Base-by-base conservation (phyloP, 176 grass and related monocot genomes). In the Hsuehochloa calcarea region DNA sequence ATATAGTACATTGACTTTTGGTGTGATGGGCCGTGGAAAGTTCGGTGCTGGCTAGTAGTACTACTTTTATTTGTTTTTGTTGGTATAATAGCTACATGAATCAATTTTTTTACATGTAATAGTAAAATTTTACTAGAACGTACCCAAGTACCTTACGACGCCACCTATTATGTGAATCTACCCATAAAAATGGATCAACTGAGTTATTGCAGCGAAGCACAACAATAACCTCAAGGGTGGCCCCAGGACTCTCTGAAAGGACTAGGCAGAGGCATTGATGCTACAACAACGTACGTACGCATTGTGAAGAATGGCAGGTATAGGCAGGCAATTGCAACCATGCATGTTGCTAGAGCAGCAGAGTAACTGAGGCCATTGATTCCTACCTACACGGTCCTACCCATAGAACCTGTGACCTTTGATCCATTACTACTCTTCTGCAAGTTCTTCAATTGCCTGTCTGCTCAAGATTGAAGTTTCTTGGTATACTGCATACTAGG, bases 401-500 rank as follows among this genome's bases (percentile, higher is more conserved):
- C 3, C 31, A 40, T 72, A 54, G 35, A 34, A 29, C 51, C 43
- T 67, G 37, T 66, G 87, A 73, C 82, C 34, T 68, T 39, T 49
- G 12, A 51, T 62, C 76, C 34, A 65, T 80, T 68, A 71, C 64
- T 23, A 40, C 47, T 27, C 14, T 61, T 8, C 78, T 82, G 63
- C 83, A 81, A 34, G 64, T 1, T 50, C 82, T 86, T 90, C 35
- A 86, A 82, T 90, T 10, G 40, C 62, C 20, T 70, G 31, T 67
- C 72, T 58, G 49, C 37, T 40, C 70, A 10, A 78, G 38, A 23
- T 59, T 49, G 43, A 65, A 80, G 41, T 22, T 9, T 76, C 49
- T 55, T 1, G 69, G 43, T 65, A 27, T 17, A 5, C 38, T 59
- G 23, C 34, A 23, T 14, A 49, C 40, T 27, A 2, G 61, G 61